Base-by-base conservation (phyloP, 2,329 filamentous ascomycete species). In the Cucurbitaria berberidis region DNA sequence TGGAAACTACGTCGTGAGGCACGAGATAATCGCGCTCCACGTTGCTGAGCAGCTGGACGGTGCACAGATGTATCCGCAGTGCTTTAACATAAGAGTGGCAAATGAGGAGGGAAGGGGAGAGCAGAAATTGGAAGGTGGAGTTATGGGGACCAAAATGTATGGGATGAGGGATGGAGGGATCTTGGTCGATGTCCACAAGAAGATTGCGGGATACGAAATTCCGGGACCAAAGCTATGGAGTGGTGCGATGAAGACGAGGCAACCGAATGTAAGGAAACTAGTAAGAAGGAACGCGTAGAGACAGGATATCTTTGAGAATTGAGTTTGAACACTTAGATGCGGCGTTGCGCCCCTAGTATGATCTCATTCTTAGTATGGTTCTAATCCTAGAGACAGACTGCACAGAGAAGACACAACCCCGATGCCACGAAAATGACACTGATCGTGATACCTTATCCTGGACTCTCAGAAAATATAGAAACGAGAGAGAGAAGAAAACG, bases 21-120 rank as follows among this genome's bases (percentile, higher is more conserved):
- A 84, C 59, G 82, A 84, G 66, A 75, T 78, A 27, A 77, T 80
- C 44, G 82, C 77, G 5, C 64, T 83, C 15, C 81, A 83, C 54
- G 68, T 70, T 0, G 76, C 77, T 1, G 60, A 70, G 6, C 63
- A 74, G 2, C n/a, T 48, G 26, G 75, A 80, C 51, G 80, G 80
- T 13, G 80, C 80, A 7, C 82, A 80, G 74, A 76, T 74, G 67
- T 83, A 80, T 68, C 80, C 76, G 35, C 79, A 82, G 68, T 84
- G 82, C 60, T 63, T 82, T 38, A 82, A 82, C 64, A 53, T 83
- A 15, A 67, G 74, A 48, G 70, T 83, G 42, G 76, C 8, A 2
- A 29, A 75, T 1, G 74, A 73, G 21, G 66, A 65, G n/a, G 75
- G 76, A 21, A 66, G 64, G 39, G 38, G 74, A 67, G 9, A 68